A percentile compares a stretch with the other conserved stretches of the same genome.
Evolutionary conservation across 768 basidiomycete genomes (phyloP).

Genomic region (Xerocomellus chrysenteron): DNA sequence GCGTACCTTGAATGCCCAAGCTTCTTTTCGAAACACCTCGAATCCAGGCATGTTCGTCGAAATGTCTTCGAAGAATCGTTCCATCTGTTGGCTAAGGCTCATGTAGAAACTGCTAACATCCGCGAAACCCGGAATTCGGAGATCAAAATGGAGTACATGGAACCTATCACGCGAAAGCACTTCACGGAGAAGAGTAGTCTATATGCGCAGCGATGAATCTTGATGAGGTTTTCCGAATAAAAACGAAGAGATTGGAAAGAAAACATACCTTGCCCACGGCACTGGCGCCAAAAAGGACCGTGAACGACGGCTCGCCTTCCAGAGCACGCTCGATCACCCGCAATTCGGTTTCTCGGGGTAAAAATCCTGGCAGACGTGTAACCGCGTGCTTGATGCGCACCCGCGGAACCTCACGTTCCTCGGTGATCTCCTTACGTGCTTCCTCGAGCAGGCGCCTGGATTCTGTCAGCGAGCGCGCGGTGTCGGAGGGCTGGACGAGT

Average conservation of each 20-base stretch:
- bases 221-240: background rate
- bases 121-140: slow-evolving; percentile 82
- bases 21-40: slow-evolving; percentile 71
- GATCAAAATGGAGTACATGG: slow-evolving; percentile 81
- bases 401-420: slow-evolving; percentile 64
- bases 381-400: slow-evolving; percentile 75
- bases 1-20: slow-evolving; percentile 73
- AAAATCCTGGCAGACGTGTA: slow-evolving; percentile 72
- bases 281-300: slow-evolving; percentile 76
- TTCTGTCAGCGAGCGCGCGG: slow-evolving; percentile 76
- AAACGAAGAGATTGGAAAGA: background rate
- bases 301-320: slow-evolving; percentile 72
- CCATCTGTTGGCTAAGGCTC: slow-evolving; percentile 79
- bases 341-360: slow-evolving; percentile 65
- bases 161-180: slow-evolving; percentile 66
- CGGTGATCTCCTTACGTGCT: slow-evolving; percentile 70
- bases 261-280: slow-evolving; percentile 71
- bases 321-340: slow-evolving; percentile 63
- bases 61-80: slow-evolving; percentile 72
- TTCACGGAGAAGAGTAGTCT: slow-evolving; percentile 80
- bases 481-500: slow-evolving; percentile 64
- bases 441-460: slow-evolving; percentile 75
- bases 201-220: background rate
- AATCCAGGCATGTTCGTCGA: slow-evolving; percentile 59
- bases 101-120: slow-evolving; percentile 76